These are phyloP conservation scores for Lactarius pseudohatsudake DNA, from an alignment of 768 basidiomycete genomes.

Conservation along the genomic window DNA sequence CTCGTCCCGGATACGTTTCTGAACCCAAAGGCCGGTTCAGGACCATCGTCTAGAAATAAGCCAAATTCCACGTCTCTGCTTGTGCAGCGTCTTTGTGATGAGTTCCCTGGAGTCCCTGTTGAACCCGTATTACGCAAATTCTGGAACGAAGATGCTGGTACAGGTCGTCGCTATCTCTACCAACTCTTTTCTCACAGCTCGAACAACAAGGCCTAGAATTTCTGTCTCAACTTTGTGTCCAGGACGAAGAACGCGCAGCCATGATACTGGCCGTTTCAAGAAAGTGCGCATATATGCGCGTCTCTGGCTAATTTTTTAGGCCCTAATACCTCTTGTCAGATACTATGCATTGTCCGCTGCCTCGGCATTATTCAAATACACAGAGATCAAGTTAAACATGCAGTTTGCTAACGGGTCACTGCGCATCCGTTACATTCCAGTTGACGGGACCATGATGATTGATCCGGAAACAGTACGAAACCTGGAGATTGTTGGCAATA, in stretches of 20 bases:
- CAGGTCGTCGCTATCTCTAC: slow-evolving; percentile 20
- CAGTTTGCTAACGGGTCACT: slow-evolving; percentile 70
- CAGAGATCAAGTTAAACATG: slow-evolving; percentile 66
- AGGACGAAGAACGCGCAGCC: slow-evolving; percentile 80
- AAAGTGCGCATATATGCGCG: slow-evolving; percentile 57
- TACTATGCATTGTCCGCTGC: slow-evolving; percentile 87
- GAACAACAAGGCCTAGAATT: slow-evolving; percentile 66
- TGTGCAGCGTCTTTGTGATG: slow-evolving; percentile 70
- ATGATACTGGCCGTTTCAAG: slow-evolving; percentile 75
- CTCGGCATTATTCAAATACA: slow-evolving; percentile 84
- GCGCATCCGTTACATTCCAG: slow-evolving; percentile 70
- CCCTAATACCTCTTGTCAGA: slow-evolving; percentile 43
- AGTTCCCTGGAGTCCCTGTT: slow-evolving; percentile 65
- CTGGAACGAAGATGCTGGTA: slow-evolving; percentile 85
- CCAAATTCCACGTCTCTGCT: slow-evolving; percentile 55
- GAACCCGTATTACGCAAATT: slow-evolving; percentile 75
- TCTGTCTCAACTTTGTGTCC: slow-evolving; percentile 70
- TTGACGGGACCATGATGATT: slow-evolving; percentile 94
- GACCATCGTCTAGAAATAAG: slow-evolving; percentile 46
- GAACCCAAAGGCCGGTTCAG: slow-evolving; percentile 51
- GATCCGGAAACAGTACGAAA: slow-evolving; percentile 87
- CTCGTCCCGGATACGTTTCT: slow-evolving; percentile 84
- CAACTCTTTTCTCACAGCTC: slow-evolving; percentile 11
- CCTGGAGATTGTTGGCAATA: slow-evolving; percentile 85
- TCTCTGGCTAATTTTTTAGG: neutral